Base-by-base conservation (phyloP, 73 alveolate species). In the Paramecium pentaurelia region DNA sequence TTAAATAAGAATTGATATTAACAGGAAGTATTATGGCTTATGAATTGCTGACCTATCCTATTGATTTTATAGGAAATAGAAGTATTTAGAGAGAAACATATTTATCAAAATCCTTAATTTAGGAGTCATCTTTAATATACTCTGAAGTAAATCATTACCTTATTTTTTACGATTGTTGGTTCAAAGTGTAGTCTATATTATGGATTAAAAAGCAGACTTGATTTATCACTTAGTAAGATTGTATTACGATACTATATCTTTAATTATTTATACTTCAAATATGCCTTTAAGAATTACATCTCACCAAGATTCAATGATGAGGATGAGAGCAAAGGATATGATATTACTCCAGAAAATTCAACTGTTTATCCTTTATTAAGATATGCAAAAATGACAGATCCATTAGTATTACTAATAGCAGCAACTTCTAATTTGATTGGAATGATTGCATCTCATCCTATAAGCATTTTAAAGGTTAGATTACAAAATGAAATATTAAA, bases 171-270 rank as follows among this genome's bases (percentile, higher is more conserved):
- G 58, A 73, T 34, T 34, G 32, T 73, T 73, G 60, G 60, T 73
- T 37, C 58, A 73, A 22, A 73, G 47, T 73, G 60, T 16, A 44
- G 60, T 22, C 60, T 73, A 34, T 73, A 37, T 73, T 73, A 73
- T 73, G 87, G 87, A 37, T 40, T 73, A 37, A 73, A 73, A 73
- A 30, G 59, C 47, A 73, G 87, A 37, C 37, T 73, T 12, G 87
- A 73, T 73, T 37, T 73, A 40, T 73, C 87, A 14, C 34, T 73
- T 11, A 73, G 87, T 73, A 73, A 73, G 36, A 36, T 73, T 16
- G 87, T 73, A 36, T 16, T 73, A 37, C 54, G 87, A 73, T 73
- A 73, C 34, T 73, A 73, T 38, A 38, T 34, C 34, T 73, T 73
- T 44, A 73, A 73, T 38, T 73, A 73, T 38, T 20, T 73, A 22